Evolutionary conservation across 331 rosid genomes (phyloP).

Genomic region (Rhamnella rubrinervis): DNA sequence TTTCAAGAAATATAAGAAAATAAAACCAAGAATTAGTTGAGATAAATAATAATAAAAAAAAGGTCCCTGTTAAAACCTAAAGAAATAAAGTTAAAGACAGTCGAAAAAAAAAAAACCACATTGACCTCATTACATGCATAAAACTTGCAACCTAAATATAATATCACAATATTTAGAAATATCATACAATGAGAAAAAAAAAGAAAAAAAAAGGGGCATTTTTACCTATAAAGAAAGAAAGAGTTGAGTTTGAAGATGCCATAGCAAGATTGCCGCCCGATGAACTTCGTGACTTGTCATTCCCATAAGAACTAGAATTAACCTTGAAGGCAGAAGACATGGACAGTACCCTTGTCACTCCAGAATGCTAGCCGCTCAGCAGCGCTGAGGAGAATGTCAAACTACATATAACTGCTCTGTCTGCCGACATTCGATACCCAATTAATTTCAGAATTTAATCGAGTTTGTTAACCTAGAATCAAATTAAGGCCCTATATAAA

Average conservation of each 20-base stretch:
- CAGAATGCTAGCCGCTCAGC: conserved; percentile 90
- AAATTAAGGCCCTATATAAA: too few relatives aligned
- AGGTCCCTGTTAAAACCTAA: too few relatives aligned
- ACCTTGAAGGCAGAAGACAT: conserved; percentile 75
- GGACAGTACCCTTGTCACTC: conserved; percentile 94
- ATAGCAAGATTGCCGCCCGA: conserved; percentile 39
- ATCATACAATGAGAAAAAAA: neutral
- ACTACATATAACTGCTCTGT: conserved; percentile 80
- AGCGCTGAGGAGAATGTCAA: conserved; percentile 74
- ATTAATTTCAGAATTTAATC: conserved; percentile 9
- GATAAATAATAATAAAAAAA: too few relatives aligned
- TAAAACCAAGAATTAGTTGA: too few relatives aligned
- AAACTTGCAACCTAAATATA: neutral
- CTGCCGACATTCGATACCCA: conserved; percentile 49
- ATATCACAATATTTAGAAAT: neutral
- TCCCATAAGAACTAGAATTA: conserved; percentile 49
- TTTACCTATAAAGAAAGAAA: conserved; percentile 65
- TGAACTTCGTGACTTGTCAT: conserved; percentile 37
- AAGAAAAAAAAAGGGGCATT: neutral
- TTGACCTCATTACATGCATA: too few relatives aligned
- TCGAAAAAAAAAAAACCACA: too few relatives aligned
- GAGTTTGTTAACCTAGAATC: neutral
- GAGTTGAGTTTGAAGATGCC: conserved; percentile 55
- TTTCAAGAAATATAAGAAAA: too few relatives aligned
- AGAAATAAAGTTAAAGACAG: too few relatives aligned